These are phyloP conservation scores for Podila epicladia DNA, from an alignment of 192 early-diverging fungal genomes.

Conservation along the genomic window DNA sequence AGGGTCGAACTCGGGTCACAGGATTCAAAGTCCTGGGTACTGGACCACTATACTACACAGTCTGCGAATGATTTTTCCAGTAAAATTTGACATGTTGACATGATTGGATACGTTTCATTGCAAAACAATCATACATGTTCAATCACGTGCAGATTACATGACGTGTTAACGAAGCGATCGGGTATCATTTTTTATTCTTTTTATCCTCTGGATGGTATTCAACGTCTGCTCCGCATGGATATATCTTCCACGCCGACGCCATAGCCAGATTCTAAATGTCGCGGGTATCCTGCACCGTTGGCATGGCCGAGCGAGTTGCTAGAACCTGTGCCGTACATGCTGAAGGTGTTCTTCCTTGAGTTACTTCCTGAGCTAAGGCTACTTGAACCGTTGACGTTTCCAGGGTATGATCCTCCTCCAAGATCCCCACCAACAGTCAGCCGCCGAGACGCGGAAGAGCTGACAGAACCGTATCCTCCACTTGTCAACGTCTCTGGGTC, in stretches of 20 bases:
- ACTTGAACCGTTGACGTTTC: not conserved
- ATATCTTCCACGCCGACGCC: not conserved
- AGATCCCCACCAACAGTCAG: constrained; percentile 6
- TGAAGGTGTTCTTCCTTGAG: constrained; percentile 20
- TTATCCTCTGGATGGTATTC: no score
- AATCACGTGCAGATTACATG: no score
- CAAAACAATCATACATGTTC: no score
- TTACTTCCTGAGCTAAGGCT: constrained; percentile 6
- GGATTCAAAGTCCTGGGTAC: constrained; percentile 12
- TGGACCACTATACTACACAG: constrained; percentile 5
- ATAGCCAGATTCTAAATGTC: not conserved
- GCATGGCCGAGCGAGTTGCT: not conserved
- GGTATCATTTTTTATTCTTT: no score
- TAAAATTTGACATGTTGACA: no score
- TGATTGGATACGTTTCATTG: no score
- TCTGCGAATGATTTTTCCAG: not conserved
- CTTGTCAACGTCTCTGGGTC: no score
- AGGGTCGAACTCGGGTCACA: constrained; percentile 11
- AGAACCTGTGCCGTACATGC: constrained; percentile 24
- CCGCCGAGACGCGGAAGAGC: no score
- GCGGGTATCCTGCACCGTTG: constrained; percentile 1
- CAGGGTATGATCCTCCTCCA: not conserved
- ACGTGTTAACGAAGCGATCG: no score
- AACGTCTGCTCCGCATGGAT: not conserved
- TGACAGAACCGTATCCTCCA: no score